phyloP scores from a whole-genome alignment of 75 land plant species.

The Pinus albicaulis region DNA sequence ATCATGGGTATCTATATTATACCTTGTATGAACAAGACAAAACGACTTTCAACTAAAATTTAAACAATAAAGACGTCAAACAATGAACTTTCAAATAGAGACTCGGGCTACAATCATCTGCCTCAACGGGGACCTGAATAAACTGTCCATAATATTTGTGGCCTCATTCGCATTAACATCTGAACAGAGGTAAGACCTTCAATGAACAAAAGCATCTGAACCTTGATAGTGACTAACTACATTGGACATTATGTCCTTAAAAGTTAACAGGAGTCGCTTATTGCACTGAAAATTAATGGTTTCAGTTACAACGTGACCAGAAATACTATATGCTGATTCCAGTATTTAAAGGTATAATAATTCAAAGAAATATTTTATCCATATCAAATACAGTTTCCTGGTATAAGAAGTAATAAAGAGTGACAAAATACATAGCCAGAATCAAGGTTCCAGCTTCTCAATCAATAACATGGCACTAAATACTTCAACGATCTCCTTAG shows the following conservation, averaged over 20 bases:
- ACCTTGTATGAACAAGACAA: conserved; percentile 39
- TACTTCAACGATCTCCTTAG: too few species aligned
- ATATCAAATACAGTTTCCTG: neutral
- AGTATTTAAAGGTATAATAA: too few species aligned
- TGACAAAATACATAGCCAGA: neutral
- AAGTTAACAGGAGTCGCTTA: neutral
- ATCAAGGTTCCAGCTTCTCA: neutral
- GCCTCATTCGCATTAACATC: neutral
- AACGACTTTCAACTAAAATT: neutral
- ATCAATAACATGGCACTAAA: too few species aligned
- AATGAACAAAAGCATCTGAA: neutral
- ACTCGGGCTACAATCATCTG: neutral
- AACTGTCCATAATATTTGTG: neutral
- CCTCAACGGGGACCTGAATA: neutral
- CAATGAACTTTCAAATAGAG: neutral
- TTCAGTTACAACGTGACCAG: too few species aligned
- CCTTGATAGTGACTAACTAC: neutral
- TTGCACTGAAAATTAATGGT: too few species aligned
- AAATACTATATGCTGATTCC: too few species aligned
- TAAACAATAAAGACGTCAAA: neutral
- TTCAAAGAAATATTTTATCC: too few species aligned
- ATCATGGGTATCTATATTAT: conserved; percentile 92
- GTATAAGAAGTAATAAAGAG: neutral
- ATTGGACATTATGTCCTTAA: too few species aligned
- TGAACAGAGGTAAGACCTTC: neutral